Conservation (phyloP, 805 yeast genomes). For the Suhomyces xylopsoci region DNA sequence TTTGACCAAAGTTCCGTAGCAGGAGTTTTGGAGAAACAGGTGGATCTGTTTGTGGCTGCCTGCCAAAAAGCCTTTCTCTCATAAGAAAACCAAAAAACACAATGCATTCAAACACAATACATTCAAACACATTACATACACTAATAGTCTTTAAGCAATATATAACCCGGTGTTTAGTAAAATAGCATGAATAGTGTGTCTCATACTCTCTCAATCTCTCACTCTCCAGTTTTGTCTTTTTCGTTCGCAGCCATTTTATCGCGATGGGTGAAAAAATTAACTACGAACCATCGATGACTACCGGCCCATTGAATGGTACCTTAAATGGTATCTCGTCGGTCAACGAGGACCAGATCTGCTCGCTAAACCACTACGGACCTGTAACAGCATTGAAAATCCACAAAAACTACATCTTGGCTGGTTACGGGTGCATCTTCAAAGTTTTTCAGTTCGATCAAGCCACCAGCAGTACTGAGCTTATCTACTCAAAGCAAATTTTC, state of each 20-base stretch:
- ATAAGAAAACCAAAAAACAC: too few species aligned
- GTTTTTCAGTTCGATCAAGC: conserved; percentile 43
- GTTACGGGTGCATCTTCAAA: conserved; percentile 68
- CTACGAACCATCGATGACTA: neutral
- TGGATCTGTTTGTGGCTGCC: neutral
- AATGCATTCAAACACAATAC: too few species aligned
- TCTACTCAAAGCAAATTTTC: conserved; percentile 49
- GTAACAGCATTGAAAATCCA: conserved; percentile 58
- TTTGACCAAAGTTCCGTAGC: neutral
- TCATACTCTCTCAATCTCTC: too few species aligned
- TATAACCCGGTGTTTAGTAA: too few species aligned
- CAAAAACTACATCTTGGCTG: conserved; percentile 46
- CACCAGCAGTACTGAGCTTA: conserved; percentile 25
- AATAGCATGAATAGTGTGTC: too few species aligned
- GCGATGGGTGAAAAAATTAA: neutral
- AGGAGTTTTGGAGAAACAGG: neutral
- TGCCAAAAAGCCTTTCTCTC: neutral
- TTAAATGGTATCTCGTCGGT: conserved; percentile 14
- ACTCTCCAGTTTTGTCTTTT: neutral
- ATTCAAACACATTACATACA: too few species aligned
- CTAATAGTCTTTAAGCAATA: too few species aligned
- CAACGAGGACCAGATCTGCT: conserved; percentile 15
- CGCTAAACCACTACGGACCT: conserved; percentile 57
- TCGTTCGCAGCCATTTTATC: neutral
- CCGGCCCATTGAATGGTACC: conserved; percentile 7